Evolutionary conservation across 331 rosid species (phyloP), one percentile per base, ranked within the genome.

Genomic region (Pyrus hybrid): DNA sequence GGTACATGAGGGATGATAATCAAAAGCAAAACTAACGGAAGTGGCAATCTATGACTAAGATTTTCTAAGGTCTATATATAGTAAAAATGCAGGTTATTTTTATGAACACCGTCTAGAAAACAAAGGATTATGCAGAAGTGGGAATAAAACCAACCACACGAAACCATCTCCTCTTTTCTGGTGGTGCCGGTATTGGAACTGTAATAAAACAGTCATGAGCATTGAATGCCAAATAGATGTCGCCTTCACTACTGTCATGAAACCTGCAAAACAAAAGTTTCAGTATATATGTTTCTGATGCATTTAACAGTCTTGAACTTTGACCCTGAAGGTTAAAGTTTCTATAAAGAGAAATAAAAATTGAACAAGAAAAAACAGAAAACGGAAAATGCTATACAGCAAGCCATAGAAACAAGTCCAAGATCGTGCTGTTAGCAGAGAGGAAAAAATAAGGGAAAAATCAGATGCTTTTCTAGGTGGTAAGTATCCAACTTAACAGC

Each of bases 221-320:
- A 82, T 92, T 95, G 85, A 95, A 95, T 76, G 98, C 98, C 87
- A 95, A 63, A 77, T 92, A 95, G 77, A 95, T 70, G 81, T 91
- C 99, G 63, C 84, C 91, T 67, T 89, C 93, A 72, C 67, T 77
- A 53, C 60, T 82, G 83, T 90, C 97, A 82, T 92, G 97, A 78
- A 92, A 87, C 86, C 99, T 95, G 88, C 76, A 83, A 35, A 84
- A 78, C 23, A 47, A 68, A 25, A 43, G 16, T 30, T 41, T 26
- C 14, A 8, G 7, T 21, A 26, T 14, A 21, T 8, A 14, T 47
- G 64, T 25, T 60, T 30, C 57, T 3, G 17, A 29, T 63, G n/a
- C 13, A 7, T 16, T 26, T 14, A 35, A 28, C 71, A 47, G 54
- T 14, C 54, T 47, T 14, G 54, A 2, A 47, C 20, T 47, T 47